These are phyloP conservation scores for Suhomyces yuchorum DNA, from an alignment of 1,139 yeast species.

Conservation along the genomic window DNA sequence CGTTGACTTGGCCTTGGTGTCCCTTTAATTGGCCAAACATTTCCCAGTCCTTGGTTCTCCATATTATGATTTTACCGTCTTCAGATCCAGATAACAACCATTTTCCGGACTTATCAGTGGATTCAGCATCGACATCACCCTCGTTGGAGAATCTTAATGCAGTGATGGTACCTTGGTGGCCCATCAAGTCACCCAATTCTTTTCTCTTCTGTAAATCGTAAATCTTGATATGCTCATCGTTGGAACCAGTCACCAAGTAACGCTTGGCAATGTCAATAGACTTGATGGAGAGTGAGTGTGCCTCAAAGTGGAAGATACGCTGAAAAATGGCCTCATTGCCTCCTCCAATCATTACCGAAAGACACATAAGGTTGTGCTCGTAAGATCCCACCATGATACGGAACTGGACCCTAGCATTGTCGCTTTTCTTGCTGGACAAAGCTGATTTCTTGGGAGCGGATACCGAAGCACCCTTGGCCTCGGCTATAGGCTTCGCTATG, in stretches of 20 bases:
- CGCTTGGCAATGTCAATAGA: slow-evolving; percentile 81
- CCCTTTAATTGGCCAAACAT: slow-evolving; percentile 85
- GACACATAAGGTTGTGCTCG: slow-evolving; percentile 87
- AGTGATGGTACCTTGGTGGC: slow-evolving; percentile 89
- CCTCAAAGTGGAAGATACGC: slow-evolving; percentile 93
- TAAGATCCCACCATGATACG: slow-evolving; percentile 92
- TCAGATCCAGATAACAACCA: slow-evolving; percentile 93
- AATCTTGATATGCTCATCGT: slow-evolving; percentile 93
- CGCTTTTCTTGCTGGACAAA: not conserved
- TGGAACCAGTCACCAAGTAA: slow-evolving; percentile 90
- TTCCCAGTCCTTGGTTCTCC: slow-evolving; percentile 99
- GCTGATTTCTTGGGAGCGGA: not conserved
- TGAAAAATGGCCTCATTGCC: slow-evolving; percentile 64
- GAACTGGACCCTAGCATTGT: slow-evolving; percentile 39
- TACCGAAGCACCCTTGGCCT: slow-evolving; percentile 1
- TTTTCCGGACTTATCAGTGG: slow-evolving; percentile 55
- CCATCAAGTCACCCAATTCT: slow-evolving; percentile 86
- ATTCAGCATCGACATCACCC: slow-evolving; percentile 21
- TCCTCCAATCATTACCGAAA: slow-evolving; percentile 62
- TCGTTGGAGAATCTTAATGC: slow-evolving; percentile 69
- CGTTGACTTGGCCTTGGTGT: slow-evolving; percentile 75
- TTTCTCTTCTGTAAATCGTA: slow-evolving; percentile 93
- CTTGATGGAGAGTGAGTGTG: slow-evolving; percentile 86
- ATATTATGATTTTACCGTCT: slow-evolving; percentile 84
- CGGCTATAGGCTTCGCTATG: not conserved